These are phyloP conservation scores for Saccharomyces eubayanus DNA, from an alignment of 805 yeast species.

Conservation along the genomic window DNA sequence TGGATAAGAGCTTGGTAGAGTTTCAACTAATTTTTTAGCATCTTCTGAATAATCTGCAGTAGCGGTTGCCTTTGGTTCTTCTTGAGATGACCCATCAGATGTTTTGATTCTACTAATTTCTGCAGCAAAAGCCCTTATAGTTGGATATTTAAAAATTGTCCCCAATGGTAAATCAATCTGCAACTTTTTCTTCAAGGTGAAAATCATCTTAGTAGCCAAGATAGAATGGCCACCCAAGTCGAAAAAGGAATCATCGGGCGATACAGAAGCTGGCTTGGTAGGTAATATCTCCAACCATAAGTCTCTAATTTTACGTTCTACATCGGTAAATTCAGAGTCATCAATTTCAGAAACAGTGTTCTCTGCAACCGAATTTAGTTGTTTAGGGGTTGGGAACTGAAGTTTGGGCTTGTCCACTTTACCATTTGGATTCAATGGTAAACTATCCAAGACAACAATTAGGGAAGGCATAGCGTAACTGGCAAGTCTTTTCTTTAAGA, in stretches of 20 bases:
- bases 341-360: constrained; percentile 36
- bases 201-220: constrained; percentile 93
- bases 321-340: constrained; percentile 49
- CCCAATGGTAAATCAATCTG: constrained; percentile 83
- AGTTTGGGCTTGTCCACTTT: constrained; percentile 95
- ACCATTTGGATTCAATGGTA: constrained; percentile 97
- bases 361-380: constrained; percentile 65
- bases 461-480: constrained; percentile 89
- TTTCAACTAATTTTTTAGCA: constrained; percentile 46
- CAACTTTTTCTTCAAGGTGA: constrained; percentile 72
- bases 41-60: constrained; percentile 56
- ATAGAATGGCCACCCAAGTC: constrained; percentile 98
- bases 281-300: constrained; percentile 85
- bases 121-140: constrained; percentile 67
- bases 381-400: constrained; percentile 89
- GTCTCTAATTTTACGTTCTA: constrained; percentile 64
- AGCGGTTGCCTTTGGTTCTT: constrained; percentile 15
- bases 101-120: constrained; percentile 54
- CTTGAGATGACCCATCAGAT: constrained; percentile 33
- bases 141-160: constrained; percentile 81
- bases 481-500: constrained; percentile 82
- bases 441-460: constrained; percentile 73
- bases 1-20: constrained; percentile 39
- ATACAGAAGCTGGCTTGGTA: constrained; percentile 66
- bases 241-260: constrained; percentile 82